Evolutionary conservation across 1,284 basidiomycete species (phyloP).

Genomic region (Ceratobasidium sp.): DNA sequence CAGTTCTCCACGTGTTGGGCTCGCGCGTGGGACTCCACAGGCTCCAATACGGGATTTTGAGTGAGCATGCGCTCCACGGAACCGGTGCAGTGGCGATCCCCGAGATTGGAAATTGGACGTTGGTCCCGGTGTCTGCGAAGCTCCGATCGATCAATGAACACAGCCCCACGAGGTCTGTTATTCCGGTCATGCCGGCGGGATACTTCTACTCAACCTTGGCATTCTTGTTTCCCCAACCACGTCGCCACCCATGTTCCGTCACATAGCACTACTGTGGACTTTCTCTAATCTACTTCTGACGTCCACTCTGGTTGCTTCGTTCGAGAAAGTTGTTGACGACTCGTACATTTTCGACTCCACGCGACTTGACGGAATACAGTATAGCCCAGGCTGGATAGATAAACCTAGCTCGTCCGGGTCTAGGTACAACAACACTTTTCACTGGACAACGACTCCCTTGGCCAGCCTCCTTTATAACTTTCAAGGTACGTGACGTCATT

Average conservation of each 20-base stretch:
- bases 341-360: neutral
- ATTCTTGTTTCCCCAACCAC: too few species aligned
- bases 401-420: neutral
- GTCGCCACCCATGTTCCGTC: neutral
- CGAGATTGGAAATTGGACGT: too few species aligned
- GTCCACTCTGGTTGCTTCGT: neutral
- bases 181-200: neutral
- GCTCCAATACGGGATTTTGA: too few species aligned
- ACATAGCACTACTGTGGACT: too few species aligned
- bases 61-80: too few species aligned
- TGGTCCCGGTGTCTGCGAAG: neutral
- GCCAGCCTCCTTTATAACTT: neutral
- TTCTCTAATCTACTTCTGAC: neutral
- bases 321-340: neutral
- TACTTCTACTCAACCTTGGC: neutral
- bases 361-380: neutral
- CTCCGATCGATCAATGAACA: neutral
- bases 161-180: too few species aligned
- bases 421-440: neutral
- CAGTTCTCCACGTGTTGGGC: too few species aligned
- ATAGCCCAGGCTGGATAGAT: neutral
- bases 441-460: neutral
- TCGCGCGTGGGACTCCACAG: too few species aligned
- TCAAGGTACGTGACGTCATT: neutral
- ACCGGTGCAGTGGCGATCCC: too few species aligned